Conservation (phyloP, 169 alveolate species). For the Hepatocystis sp. region DNA sequence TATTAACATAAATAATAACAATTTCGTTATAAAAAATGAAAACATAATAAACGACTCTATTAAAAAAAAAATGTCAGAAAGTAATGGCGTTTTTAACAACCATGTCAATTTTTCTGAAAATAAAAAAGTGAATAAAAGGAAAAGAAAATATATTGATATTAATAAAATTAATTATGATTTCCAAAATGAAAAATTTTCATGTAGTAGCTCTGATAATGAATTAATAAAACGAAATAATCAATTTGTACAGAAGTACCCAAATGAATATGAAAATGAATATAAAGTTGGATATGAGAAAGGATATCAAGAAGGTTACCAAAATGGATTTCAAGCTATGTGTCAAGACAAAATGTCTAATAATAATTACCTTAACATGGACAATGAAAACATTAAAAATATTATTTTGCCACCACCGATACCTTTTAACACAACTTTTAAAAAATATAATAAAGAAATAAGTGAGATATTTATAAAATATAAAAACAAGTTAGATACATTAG, state of each 20-base stretch:
- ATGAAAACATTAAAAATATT: constrained; percentile 27
- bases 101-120: no score
- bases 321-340: not conserved
- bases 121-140: constrained; percentile 26
- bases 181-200: constrained; percentile 44
- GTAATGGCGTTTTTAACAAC: no score
- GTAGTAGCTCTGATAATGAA: constrained; percentile 34
- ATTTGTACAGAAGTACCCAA: not conserved
- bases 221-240: constrained; percentile 10
- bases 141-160: constrained; percentile 51
- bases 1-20: constrained; percentile 9
- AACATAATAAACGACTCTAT: no score
- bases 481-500: constrained; percentile 15
- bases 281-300: not conserved
- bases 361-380: constrained; percentile 30
- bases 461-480: constrained; percentile 41
- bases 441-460: constrained; percentile 72
- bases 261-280: not conserved
- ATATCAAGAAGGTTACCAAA: not conserved
- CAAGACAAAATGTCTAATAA: not conserved
- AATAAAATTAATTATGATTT: constrained; percentile 50
- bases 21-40: constrained; percentile 2
- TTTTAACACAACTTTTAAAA: constrained; percentile 32
- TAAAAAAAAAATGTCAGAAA: no score
- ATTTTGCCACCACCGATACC: constrained; percentile 63